phyloP scores from a whole-genome alignment of 2,329 filamentous ascomycete species.

The Triangularia setosa region DNA sequence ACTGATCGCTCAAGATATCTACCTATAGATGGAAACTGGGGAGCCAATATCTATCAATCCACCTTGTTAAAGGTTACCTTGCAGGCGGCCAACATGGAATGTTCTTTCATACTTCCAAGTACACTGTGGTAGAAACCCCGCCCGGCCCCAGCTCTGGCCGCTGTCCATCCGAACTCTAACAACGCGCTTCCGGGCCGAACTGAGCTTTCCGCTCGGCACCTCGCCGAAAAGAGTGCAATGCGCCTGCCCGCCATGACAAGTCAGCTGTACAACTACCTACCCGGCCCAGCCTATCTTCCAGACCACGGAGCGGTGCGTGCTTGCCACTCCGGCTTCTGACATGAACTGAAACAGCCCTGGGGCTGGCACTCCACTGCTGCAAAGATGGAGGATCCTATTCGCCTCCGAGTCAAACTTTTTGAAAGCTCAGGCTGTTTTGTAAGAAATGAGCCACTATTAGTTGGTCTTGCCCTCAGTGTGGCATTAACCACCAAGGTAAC shows the following conservation, averaged over 20 bases:
- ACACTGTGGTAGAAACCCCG: neutral
- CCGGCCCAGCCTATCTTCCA: neutral
- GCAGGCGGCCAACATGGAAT: neutral
- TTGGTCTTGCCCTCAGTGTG: neutral
- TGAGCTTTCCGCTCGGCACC: neutral
- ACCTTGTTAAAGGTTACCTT: neutral
- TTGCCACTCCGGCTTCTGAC: neutral
- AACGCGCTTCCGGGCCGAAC: neutral
- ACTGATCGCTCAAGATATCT: neutral
- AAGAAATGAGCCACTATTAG: neutral
- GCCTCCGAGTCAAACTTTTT: neutral
- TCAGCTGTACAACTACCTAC: neutral
- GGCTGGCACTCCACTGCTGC: neutral
- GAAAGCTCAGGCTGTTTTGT: neutral
- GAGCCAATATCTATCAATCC: neutral
- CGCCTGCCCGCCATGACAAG: neutral
- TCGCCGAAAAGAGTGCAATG: neutral
- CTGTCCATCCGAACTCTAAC: neutral
- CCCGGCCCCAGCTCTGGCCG: neutral
- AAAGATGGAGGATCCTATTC: neutral
- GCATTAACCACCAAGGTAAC: neutral
- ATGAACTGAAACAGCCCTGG: neutral
- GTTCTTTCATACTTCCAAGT: neutral
- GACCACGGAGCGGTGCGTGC: neutral
- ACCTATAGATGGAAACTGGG: neutral